Evolutionary conservation across 345 rosid species (phyloP), one percentile per base, ranked within the genome.

Genomic region (Ceriops zippeliana): DNA sequence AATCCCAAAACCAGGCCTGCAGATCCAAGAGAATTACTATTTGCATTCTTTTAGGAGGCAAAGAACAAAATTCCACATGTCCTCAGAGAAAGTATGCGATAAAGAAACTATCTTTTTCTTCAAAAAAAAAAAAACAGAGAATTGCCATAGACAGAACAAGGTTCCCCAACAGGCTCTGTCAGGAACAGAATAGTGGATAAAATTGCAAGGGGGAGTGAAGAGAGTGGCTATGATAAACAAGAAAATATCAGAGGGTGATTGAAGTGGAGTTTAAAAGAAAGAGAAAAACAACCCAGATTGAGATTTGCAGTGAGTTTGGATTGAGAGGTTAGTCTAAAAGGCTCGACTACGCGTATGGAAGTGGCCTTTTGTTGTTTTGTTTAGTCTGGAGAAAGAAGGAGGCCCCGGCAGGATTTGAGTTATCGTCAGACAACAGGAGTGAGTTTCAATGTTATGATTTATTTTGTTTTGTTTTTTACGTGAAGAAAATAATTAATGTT

Each of bases 1-100:
- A 69, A 54, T 42, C 62, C 79, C 67, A 69, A 71, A 77, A 63
- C 71, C 77, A 69, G 54, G 72, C 56, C 69, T 52, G 51, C 76
- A 75, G 85, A 84, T 78, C 82, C 85, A 78, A 61, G 77, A 37
- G 68, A 79, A 72, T 74, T 6, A 73, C 34, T 76, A 76, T 61
- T 66, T 28, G 61, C 65, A 62, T 67, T 61, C 15, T 54, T 61
- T 60, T 30, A 46, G 67, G 67, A 67, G 67, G 58, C 76, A 73
- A 67, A 66, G 68, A 73, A 73, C 54, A 61, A 61, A 73, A 73
- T 54, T 71, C 71, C 68, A 68, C 73, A 58, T 63, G 73, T 57
- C 58, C 30, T 47, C 5, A 34, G 65, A 67, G 73, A 22, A 24
- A 27, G 34, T 17, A 24, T 38, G 17, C 58, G 62, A 38, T 19